Base-by-base conservation (phyloP, 352 stramenopile species). In the Vaucheria bursata region DNA sequence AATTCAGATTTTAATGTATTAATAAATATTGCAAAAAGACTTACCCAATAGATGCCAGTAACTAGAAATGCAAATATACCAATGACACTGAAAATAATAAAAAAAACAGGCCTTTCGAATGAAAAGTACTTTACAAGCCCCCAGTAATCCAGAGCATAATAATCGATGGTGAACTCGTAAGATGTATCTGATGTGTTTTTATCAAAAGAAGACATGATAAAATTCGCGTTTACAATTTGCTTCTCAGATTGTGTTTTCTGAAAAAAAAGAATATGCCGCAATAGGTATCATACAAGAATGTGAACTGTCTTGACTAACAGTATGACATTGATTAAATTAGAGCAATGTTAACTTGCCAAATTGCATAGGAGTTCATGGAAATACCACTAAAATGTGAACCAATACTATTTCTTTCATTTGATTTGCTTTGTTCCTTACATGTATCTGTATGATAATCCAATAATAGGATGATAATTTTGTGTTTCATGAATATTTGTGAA, bases 61-160 rank as follows among this genome's bases (percentile, higher is more conserved):
- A 90, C 86, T 0, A 86, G 77, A 0, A 95, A 87, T 74, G 95
- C 93, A 53, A 91, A 84, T 45, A 89, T 66, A 8, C 95, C 94
- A 31, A 98, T 89, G 4, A 94, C 88, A 67, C 91, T 86, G 78
- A 98, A 98, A 5, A 98, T 85, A 0, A 93, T 83, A 33, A 97
- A 87, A 68, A 96, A 98, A 4, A 98, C 91, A 65, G 91, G 86
- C 25, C 87, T 87, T 73, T 94, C 89, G 75, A 97, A 98, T 0
- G 93, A 93, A 84, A 98, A 98, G 79, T 96, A 91, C 33, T 97
- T 94, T 39, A 98, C 89, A 0, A 98, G 88, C 40, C 95, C 88
- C 79, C 96, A 90, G 86, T 97, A 98, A 81, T 90, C 88, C n/a
- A 98, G 88, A 35, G 94, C 86, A 50, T 95, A 90, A 73, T 96